phyloP scores from a whole-genome alignment of 1,284 basidiomycete species.

The Trichosporon ovoides region DNA sequence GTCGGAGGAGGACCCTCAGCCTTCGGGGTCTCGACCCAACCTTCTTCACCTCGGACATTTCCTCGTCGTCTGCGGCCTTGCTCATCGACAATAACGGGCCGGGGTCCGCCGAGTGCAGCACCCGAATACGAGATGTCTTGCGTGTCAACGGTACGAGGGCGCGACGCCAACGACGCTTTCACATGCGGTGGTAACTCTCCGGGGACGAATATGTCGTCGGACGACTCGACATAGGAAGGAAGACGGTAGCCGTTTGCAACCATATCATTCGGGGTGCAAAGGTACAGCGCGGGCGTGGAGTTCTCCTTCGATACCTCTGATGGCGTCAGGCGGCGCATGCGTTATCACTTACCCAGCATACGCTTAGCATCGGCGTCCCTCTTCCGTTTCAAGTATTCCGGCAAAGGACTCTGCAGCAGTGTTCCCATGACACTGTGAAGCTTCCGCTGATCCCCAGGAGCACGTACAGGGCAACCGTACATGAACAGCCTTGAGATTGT shows the following conservation, averaged over 20 bases:
- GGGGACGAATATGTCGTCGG: constrained; percentile 27
- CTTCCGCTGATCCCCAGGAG: constrained; percentile 73
- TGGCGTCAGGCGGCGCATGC: constrained; percentile 5
- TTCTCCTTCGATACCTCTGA: constrained; percentile 15
- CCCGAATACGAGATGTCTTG: background rate
- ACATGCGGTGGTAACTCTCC: constrained; percentile 22
- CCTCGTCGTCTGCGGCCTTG: constrained; percentile 41
- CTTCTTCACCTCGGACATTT: constrained; percentile 57
- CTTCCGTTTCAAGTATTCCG: constrained; percentile 63
- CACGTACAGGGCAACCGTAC: constrained; percentile 81
- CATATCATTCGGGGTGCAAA: constrained; percentile 76
- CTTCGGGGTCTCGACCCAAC: constrained; percentile 65
- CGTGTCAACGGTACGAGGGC: background rate
- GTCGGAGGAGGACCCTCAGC: constrained; percentile 30
- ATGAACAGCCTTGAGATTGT: constrained; percentile 77
- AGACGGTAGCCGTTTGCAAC: constrained; percentile 82
- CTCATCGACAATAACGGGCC: constrained; percentile 15
- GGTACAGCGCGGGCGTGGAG: constrained; percentile 58
- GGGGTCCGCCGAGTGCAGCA: background rate
- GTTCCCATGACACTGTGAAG: constrained; percentile 79
- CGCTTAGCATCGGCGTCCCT: constrained; percentile 52
- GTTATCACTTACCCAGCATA: constrained; percentile 26
- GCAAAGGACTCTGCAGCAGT: constrained; percentile 74
- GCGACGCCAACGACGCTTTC: constrained; percentile 7
- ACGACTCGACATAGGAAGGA: constrained; percentile 63